Percentiles rank a stretch among this genome's conserved stretches.
Conservation (phyloP, 2,329 filamentous ascomycete species). For the Rasamsonia emersonii region DNA sequence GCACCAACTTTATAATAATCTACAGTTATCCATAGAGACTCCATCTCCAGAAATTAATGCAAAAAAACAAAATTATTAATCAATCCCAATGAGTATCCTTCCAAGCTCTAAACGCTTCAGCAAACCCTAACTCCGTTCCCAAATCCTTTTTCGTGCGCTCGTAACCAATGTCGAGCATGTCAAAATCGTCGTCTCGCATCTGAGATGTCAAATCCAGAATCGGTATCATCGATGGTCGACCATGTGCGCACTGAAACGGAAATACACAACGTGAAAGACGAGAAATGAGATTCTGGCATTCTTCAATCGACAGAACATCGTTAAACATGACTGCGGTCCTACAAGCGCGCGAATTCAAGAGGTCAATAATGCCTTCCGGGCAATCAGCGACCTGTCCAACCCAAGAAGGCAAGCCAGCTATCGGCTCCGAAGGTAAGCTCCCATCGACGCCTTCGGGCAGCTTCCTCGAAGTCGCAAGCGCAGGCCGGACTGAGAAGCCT, state of each 20-base stretch:
- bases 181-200: background rate
- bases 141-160: background rate
- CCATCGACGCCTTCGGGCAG: slow-evolving; percentile 3
- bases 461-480: slow-evolving; percentile 1
- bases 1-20: no score
- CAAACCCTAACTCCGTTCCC: slow-evolving; percentile 1
- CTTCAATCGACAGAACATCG: slow-evolving; percentile 28
- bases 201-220: slow-evolving; percentile 27
- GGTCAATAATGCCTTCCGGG: slow-evolving; percentile 64
- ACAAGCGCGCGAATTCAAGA: slow-evolving; percentile 43
- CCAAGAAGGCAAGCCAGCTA: slow-evolving; percentile 37
- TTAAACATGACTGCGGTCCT: slow-evolving; percentile 45
- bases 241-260: slow-evolving; percentile 45
- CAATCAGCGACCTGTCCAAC: slow-evolving; percentile 57
- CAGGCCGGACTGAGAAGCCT: background rate
- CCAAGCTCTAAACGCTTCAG: slow-evolving; percentile 10
- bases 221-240: slow-evolving; percentile 40
- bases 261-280: slow-evolving; percentile 35
- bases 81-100: slow-evolving; percentile 2
- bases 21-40: no score
- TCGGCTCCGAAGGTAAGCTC: background rate
- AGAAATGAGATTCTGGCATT: slow-evolving; percentile 31
- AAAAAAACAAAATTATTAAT: no score
- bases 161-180: background rate
- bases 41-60: no score